Evolutionary conservation across 176 grass and related monocot genomes (phyloP).

Genomic region (Oryza meridionalis): DNA sequence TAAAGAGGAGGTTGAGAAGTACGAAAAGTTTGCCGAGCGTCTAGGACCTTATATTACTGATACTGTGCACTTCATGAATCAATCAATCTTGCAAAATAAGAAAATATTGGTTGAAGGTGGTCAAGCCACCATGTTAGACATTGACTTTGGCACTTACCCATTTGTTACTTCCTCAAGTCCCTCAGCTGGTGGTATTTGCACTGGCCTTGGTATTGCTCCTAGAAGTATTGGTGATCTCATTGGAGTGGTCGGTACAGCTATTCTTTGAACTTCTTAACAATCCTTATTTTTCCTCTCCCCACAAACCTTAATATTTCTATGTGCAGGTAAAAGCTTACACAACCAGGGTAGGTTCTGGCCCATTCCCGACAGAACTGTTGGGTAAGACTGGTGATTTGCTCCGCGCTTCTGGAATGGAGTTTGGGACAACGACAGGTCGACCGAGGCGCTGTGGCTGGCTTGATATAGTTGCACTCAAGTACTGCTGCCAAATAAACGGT

Average conservation of each 20-base stretch:
- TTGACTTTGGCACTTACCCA: slow-evolving; percentile 97
- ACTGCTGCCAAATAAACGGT: slow-evolving; percentile 86
- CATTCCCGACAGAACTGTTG: slow-evolving; percentile 88
- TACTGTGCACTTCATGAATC: slow-evolving; percentile 79
- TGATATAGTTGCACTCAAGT: slow-evolving; percentile 83
- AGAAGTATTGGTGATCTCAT: slow-evolving; percentile 82
- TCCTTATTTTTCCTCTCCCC: neutral
- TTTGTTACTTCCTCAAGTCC: slow-evolving; percentile 96
- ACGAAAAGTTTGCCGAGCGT: slow-evolving; percentile 70
- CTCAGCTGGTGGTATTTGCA: slow-evolving; percentile 94
- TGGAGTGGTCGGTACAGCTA: slow-evolving; percentile 64
- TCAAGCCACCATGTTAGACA: slow-evolving; percentile 96
- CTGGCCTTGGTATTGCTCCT: slow-evolving; percentile 84
- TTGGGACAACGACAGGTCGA: slow-evolving; percentile 86
- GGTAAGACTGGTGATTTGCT: slow-evolving; percentile 73
- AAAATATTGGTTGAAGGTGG: slow-evolving; percentile 97
- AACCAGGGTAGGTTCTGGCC: slow-evolving; percentile 87
- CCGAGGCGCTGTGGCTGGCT: slow-evolving; percentile 94
- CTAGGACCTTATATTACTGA: slow-evolving; percentile 78
- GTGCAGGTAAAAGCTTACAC: slow-evolving; percentile 94
- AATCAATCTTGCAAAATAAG: slow-evolving; percentile 83
- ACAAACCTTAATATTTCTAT: neutral
- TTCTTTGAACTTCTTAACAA: slow-evolving; percentile 19
- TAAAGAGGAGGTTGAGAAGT: slow-evolving; percentile 80
- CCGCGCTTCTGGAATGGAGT: slow-evolving; percentile 78